Evolutionary conservation across 768 basidiomycete genomes (phyloP), one percentile per base, ranked within the genome.

Genomic region (Boletus pseudopeckii): DNA sequence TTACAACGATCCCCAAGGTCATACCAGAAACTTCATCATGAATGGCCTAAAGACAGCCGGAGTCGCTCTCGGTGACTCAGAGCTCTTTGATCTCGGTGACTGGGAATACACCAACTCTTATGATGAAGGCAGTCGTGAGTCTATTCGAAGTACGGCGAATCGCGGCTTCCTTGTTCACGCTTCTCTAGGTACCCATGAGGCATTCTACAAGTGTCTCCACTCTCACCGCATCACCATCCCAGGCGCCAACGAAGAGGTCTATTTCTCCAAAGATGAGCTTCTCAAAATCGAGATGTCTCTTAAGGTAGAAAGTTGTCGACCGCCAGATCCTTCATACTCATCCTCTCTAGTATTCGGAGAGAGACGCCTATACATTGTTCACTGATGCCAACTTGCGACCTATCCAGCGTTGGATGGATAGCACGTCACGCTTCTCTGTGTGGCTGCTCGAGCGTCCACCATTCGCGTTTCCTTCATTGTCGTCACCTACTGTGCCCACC

Each of bases 381-480:
- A 68, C 80, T 0, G 75, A 83, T 24, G 80, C 86, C 6, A 83
- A 90, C 51, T 75, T 99, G n/a, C 82, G 95, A 5, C 84, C 91
- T 7, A 77, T 98, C 43, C 83, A 92, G 60, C 81, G 86, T 30
- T 99, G 94, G 96, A 83, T 76, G 37, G 92, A 96, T 62, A 77
- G 76, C 46, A 74, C 79, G 28, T 73, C 78, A 22, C 80, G 79
- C 44, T 96, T 94, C 68, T 88, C 90, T 1, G 74, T 98, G 28
- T 98, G 92, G 90, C 80, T 98, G 9, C 78, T 98, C 40, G 93
- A 98, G 70, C 84, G 92, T 14, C 90, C 95, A 1, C 72, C 81
- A 0, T 91, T 97, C 72, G 67, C 71, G 32, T 95, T 98, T 75
- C 85, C 86, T 33, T 72, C 84, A 1, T 70, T 88, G 0, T 67